phyloP scores from a whole-genome alignment of 495 filamentous ascomycete genomes.

The Talaromyces wortmannii region DNA sequence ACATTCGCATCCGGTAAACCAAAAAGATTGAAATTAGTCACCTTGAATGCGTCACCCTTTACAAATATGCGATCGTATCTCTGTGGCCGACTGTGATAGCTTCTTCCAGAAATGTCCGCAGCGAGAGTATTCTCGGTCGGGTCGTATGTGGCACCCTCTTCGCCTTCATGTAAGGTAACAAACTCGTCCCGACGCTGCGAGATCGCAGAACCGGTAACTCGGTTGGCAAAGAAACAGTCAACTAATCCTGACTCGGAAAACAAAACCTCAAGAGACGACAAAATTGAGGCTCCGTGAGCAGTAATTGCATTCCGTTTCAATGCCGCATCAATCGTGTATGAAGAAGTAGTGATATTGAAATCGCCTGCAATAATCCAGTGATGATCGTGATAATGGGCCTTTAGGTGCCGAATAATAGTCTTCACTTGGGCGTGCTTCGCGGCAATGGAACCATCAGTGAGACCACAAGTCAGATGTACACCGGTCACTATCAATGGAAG shows the following conservation, averaged over 20 bases:
- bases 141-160: constrained; percentile 52
- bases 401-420: constrained; percentile 33
- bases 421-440: constrained; percentile 42
- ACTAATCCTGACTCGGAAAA: constrained; percentile 23
- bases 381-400: constrained; percentile 17
- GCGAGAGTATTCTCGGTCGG: constrained; percentile 43
- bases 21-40: constrained; percentile 38
- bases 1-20: constrained; percentile 24
- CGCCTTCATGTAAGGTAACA: constrained; percentile 30
- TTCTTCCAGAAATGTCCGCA: constrained; percentile 27
- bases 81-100: constrained; percentile 42
- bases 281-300: constrained; percentile 15
- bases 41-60: constrained; percentile 12
- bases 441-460: constrained; percentile 44
- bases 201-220: constrained; percentile 6
- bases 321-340: constrained; percentile 39
- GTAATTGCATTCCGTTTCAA: constrained; percentile 37
- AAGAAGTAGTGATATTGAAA: constrained; percentile 49
- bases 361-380: constrained; percentile 50
- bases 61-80: constrained; percentile 49
- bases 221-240: constrained; percentile 32
- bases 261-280: constrained; percentile 24
- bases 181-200: constrained; percentile 7
- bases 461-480: constrained; percentile 46
- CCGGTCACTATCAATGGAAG: constrained; percentile 34